Evolutionary conservation across 345 rosid species (phyloP).

Genomic region (Eucalyptus pauciflora): DNA sequence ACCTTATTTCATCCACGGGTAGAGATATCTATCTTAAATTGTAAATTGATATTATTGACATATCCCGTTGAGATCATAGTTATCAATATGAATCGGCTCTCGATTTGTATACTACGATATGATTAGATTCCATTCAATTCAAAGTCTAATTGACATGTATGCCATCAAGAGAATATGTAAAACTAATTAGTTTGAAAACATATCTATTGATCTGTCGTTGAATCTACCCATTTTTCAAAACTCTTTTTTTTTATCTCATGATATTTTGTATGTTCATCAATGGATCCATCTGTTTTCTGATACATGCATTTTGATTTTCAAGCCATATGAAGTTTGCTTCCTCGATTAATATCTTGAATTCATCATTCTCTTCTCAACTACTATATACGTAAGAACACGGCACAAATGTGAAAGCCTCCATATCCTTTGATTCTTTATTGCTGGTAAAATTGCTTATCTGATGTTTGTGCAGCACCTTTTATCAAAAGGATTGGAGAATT

Average conservation of each 20-base stretch:
- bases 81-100: not conserved
- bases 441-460: not conserved
- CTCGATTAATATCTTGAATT: too few relatives aligned
- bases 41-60: not conserved
- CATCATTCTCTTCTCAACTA: too few relatives aligned
- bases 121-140: not conserved
- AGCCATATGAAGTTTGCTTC: not conserved
- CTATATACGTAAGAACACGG: not conserved
- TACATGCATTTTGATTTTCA: not conserved
- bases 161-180: not conserved
- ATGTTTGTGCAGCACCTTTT: not conserved
- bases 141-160: not conserved
- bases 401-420: not conserved
- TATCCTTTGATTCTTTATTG: not conserved
- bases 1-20: not conserved
- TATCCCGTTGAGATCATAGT: not conserved
- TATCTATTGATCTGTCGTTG: too few relatives aligned
- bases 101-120: not conserved
- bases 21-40: not conserved
- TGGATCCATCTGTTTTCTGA: too few relatives aligned
- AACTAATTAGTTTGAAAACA: not conserved
- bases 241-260: not conserved
- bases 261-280: too few relatives aligned
- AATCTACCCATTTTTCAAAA: too few relatives aligned
- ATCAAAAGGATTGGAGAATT: not conserved